Base-by-base conservation (phyloP, 768 basidiomycete genomes). In the Dacryopinax spathularia region DNA sequence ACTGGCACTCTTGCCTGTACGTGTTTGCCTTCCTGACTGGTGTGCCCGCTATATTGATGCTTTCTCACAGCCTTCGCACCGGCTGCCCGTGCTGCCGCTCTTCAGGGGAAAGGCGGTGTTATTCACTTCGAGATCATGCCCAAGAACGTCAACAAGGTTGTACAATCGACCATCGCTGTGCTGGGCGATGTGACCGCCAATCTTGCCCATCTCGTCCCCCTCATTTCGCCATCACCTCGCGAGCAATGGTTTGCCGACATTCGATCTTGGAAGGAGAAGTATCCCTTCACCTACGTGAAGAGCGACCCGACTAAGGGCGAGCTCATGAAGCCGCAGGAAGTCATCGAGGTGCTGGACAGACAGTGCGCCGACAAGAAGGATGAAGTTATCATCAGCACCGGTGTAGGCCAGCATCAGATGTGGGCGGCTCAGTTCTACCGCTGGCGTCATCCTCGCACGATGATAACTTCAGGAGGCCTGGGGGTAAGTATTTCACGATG, bases 341-440 rank as follows among this genome's bases (percentile, higher is more conserved):
- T 97, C 62, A 84, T 99, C 37, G 88, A 92, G 76, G 94, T 94
- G 76, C 80, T 99, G 39, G 86, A 98, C 70, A 78, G 71, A 62
- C 89, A 91, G 77, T 84, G 84, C n/a, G 78, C 77, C 59, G 80
- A 87, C 65, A 82, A 78, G 74, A 95, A 98, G 77, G 87, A 90
- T 64, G 84, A 97, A 25, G 82, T 96, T 36, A 76, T 99, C 70
- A 76, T 99, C 61, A 75, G 91, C 12, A 99, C 96, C 16, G 96
- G 96, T 69, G 96, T 99, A 22, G 96, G 96, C 7, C 96, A 99
- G 73, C 96, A 98, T 77, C 95, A 99, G 76, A 98, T 98, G 96
- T 98, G 92, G 93, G 95, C 95, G 1, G 91, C 90, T 39, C 96
- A 99, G 74, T 80, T 87, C 73, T 98, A 84, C 76, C 80, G 94